phyloP scores from a whole-genome alignment of 306 rosid genomes.

The Lablab purpureus region DNA sequence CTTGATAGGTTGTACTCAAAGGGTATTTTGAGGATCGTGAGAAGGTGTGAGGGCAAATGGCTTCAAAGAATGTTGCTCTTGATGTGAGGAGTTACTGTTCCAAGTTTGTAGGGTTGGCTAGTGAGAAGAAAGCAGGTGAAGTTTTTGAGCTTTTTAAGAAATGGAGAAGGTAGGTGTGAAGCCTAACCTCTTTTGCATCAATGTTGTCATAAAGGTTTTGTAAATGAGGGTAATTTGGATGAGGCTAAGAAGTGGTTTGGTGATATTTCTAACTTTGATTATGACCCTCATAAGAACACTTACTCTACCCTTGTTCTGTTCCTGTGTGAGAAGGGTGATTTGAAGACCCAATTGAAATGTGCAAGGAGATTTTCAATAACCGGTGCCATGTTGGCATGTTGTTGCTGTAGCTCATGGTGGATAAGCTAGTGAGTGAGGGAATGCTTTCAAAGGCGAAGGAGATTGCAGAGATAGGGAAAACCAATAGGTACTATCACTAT shows the following conservation, averaged over 20 bases:
- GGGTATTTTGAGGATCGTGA: slow-evolving; percentile 66
- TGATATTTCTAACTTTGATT: slow-evolving; percentile 55
- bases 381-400: slow-evolving; percentile 50
- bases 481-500: slow-evolving; percentile 55
- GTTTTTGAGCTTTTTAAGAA: slow-evolving; percentile 58
- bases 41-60: slow-evolving; percentile 66
- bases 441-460: slow-evolving; percentile 64
- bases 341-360: slow-evolving; percentile 54
- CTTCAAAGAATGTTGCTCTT: slow-evolving; percentile 56
- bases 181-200: slow-evolving; percentile 67
- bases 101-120: slow-evolving; percentile 69
- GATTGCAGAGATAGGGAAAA: slow-evolving; percentile 61
- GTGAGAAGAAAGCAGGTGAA: slow-evolving; percentile 58
- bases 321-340: slow-evolving; percentile 73
- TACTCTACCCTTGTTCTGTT: slow-evolving; percentile 62
- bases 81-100: slow-evolving; percentile 62
- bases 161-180: slow-evolving; percentile 60
- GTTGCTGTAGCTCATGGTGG: slow-evolving; percentile 69
- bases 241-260: slow-evolving; percentile 69
- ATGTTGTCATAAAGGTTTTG: slow-evolving; percentile 72
- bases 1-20: slow-evolving; percentile 57
- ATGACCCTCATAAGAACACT: slow-evolving; percentile 57
- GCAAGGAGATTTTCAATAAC: slow-evolving; percentile 56
- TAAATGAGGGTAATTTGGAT: slow-evolving; percentile 60
- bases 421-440: slow-evolving; percentile 58